phyloP scores from a whole-genome alignment of 768 basidiomycete species.

The Suillus brevipes region DNA sequence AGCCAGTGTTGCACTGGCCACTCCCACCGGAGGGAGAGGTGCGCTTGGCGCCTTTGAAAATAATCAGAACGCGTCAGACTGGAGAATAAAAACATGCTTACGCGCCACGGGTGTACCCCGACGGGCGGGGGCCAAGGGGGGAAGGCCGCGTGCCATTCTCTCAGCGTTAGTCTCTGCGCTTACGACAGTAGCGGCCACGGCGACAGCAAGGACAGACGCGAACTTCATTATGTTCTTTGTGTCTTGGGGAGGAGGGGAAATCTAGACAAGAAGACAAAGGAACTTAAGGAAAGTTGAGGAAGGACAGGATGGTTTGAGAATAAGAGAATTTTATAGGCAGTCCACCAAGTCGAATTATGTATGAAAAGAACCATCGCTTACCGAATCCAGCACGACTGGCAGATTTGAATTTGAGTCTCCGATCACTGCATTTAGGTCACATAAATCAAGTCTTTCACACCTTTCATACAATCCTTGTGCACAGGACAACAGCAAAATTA shows the following conservation, averaged over 20 bases:
- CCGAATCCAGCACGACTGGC: not conserved
- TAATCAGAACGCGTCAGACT: not conserved
- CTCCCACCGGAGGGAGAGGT: slow-evolving; percentile 35
- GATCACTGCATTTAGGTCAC: not conserved
- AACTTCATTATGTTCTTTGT: slow-evolving; percentile 29
- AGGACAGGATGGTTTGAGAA: not conserved
- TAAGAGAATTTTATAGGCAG: slow-evolving; percentile 6
- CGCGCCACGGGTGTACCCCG: slow-evolving; percentile 34
- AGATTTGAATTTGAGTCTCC: not conserved
- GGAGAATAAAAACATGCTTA: slow-evolving; percentile 20
- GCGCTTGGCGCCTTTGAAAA: slow-evolving; percentile 36
- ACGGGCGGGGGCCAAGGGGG: slow-evolving; percentile 44
- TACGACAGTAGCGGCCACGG: slow-evolving; percentile 37
- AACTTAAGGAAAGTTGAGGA: slow-evolving; percentile 15
- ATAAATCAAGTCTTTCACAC: not conserved
- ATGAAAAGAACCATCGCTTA: slow-evolving; percentile 9
- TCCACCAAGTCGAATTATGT: not conserved
- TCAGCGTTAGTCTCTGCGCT: slow-evolving; percentile 52
- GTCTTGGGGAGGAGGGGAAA: not conserved
- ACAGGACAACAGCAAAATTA: not conserved
- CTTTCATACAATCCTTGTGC: not conserved
- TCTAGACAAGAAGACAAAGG: slow-evolving; percentile 8
- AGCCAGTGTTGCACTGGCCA: slow-evolving; percentile 20
- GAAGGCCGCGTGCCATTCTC: slow-evolving; percentile 54
- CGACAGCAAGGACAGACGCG: slow-evolving; percentile 34